Percentiles rank a stretch among this genome's conserved stretches.
phyloP scores from a whole-genome alignment of 2,329 filamentous ascomycete species.

The Phaeosphaeria sp. region DNA sequence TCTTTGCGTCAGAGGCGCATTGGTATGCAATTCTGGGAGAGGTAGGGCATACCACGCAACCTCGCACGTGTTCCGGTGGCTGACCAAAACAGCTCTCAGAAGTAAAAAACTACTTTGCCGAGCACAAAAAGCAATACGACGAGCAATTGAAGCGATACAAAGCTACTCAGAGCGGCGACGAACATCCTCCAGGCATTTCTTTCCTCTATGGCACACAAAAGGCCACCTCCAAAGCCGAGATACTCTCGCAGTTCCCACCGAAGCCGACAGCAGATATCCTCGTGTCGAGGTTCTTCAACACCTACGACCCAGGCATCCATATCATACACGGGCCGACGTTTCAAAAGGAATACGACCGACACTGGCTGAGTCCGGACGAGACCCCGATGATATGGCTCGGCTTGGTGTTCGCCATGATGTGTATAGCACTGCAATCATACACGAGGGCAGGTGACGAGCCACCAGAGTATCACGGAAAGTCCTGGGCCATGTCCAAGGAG shows the following conservation, averaged over 20 bases:
- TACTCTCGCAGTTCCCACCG: conserved; percentile 79
- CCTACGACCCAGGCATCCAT: conserved; percentile 68
- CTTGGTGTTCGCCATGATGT: conserved; percentile 77
- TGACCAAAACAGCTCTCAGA: conserved; percentile 72
- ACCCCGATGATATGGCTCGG: conserved; percentile 81
- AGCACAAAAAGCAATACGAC: conserved; percentile 88
- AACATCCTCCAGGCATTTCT: conserved; percentile 69
- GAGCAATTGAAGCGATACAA: conserved; percentile 79
- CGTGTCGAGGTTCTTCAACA: conserved; percentile 90
- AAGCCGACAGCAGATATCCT: conserved; percentile 85
- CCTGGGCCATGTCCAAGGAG: conserved; percentile 56
- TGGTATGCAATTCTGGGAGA: conserved; percentile 61
- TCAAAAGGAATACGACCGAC: conserved; percentile 68
- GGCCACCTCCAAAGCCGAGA: conserved; percentile 74
- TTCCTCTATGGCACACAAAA: conserved; percentile 78
- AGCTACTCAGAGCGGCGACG: conserved; percentile 63
- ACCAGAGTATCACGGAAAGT: conserved; percentile 75
- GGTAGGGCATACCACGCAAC: conserved; percentile 41
- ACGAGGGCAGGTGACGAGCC: conserved; percentile 81
- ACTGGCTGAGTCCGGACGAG: conserved; percentile 76
- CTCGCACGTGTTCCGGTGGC: background rate
- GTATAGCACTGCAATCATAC: conserved; percentile 79
- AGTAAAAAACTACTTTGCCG: conserved; percentile 87
- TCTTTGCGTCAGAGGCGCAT: conserved; percentile 60
- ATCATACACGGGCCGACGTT: conserved; percentile 77